A percentile compares a stretch with the other conserved stretches of the same genome.
phyloP scores from a whole-genome alignment of 176 grass and related monocot species.

The Poa annua region DNA sequence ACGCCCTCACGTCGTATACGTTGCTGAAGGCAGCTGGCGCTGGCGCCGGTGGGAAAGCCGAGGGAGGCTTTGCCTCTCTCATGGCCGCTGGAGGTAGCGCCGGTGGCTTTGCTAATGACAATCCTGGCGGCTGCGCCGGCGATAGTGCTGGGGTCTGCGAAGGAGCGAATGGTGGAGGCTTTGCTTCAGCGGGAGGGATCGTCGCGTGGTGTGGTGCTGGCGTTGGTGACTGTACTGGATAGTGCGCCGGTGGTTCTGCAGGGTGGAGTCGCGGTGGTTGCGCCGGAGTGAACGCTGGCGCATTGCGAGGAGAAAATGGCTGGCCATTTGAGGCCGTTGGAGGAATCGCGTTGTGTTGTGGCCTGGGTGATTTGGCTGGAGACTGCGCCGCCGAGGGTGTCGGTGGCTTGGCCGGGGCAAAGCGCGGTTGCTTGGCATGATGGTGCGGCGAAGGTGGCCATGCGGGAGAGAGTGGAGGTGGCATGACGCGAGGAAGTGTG shows the following conservation, averaged over 20 bases:
- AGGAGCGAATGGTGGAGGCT: not conserved
- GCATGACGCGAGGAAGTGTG: not conserved
- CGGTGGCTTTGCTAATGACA: not conserved
- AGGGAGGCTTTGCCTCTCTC: not conserved
- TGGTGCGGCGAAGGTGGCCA: no score
- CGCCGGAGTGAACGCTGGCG: not conserved
- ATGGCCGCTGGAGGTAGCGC: constrained; percentile 7
- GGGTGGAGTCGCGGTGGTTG: not conserved
- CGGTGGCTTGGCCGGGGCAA: not conserved
- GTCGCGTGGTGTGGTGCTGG: not conserved
- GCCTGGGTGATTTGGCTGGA: not conserved
- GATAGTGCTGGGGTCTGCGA: not conserved
- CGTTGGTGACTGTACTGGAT: not conserved
- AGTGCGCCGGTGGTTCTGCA: not conserved
- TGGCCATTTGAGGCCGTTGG: not conserved
- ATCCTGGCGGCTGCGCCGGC: not conserved
- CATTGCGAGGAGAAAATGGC: not conserved
- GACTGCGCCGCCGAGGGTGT: not conserved
- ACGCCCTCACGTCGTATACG: constrained; percentile 68
- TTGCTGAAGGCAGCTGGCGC: not conserved
- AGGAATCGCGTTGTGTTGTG: not conserved
- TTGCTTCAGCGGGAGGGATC: not conserved
- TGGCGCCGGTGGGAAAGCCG: not conserved
- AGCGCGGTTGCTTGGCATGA: not conserved
- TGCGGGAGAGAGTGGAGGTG: not conserved